Evolutionary conservation across 192 early-diverging fungal species (phyloP).

Genomic region (Physocladia obscura): DNA sequence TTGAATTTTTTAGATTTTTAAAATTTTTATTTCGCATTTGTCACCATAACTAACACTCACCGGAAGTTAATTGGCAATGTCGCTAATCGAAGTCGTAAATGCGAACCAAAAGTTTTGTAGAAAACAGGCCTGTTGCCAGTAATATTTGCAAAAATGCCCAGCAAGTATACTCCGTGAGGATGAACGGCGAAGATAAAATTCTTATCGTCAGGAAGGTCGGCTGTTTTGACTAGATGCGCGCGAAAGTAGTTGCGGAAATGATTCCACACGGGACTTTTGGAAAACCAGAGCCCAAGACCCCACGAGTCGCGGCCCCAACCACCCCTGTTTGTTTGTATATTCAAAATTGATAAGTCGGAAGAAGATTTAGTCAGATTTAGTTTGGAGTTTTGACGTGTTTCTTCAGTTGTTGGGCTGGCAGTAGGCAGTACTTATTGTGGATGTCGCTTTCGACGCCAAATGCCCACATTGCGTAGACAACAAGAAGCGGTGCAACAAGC

Average conservation of each 20-base stretch:
- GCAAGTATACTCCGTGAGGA: conserved; percentile 33
- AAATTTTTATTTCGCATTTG: background rate
- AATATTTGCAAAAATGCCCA: conserved; percentile 30
- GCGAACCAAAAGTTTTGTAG: conserved; percentile 27
- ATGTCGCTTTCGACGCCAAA: conserved; percentile 16
- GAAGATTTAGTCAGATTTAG: too few species aligned
- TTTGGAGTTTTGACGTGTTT: background rate
- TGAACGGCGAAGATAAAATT: conserved; percentile 31
- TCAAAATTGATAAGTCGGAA: too few species aligned
- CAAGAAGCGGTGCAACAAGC: background rate
- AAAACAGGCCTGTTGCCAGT: conserved; percentile 26
- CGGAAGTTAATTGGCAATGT: conserved; percentile 42
- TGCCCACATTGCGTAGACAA: conserved; percentile 19
- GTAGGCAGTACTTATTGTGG: conserved; percentile 25
- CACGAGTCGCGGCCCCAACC: conserved; percentile 21
- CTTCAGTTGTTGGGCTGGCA: background rate
- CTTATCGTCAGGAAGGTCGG: conserved; percentile 19
- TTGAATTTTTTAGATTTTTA: background rate
- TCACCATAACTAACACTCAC: background rate
- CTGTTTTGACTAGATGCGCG: conserved; percentile 32
- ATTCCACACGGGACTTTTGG: conserved; percentile 19
- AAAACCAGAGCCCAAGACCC: conserved; percentile 16
- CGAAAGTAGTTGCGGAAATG: conserved; percentile 34
- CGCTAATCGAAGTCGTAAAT: conserved; percentile 16
- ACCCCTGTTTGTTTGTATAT: too few species aligned